Base-by-base conservation (phyloP, 305 asterid genomes). In the Stenogyne calaminthoides region DNA sequence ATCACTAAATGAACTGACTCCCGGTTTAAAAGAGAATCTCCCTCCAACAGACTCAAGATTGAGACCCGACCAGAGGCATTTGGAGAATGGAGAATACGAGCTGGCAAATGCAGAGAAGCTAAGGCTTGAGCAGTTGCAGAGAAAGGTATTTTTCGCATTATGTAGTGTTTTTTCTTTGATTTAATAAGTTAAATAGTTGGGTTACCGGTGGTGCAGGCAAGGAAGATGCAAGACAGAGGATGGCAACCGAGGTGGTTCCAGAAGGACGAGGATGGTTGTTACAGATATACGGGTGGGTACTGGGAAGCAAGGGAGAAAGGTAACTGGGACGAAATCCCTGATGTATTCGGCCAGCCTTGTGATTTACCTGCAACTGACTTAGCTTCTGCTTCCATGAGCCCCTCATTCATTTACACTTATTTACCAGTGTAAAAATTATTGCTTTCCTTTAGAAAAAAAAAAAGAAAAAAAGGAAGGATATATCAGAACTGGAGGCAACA, bases 71-170 rank as follows among this genome's bases (percentile, higher is more conserved):
- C 99, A 95, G 66, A 85, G 97, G 69, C 96, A 92, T 82, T 76
- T 92, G 79, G 99, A 95, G 85, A 95, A 95, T 55, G 98, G 98
- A 67, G 99, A 92, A 69, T 95, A 95, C 73, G 99, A 95, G 78
- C 83, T 81, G 76, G 96, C 98, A 49, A 95, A 95, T 83, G 83
- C 93, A 7, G 99, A 95, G 88, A 95, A 95, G 88, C 96, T 95
- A 57, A 89, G 99, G 77, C 98, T 95, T 22, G 99, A 95, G 81
- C 99, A 95, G 72, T 77, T 88, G 78, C 99, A 95, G 85, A 88
- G 99, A 90, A 98, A 91, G 99, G 36, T 32, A 32, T 32, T 32
- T 4, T 32, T 32, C 6, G 4, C 7, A 32, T 32, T 32, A 32
- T 32, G 56, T n/a, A n/a, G 67, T 4, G 10, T 32, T 15, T 9